Conservation (phyloP, 2,329 filamentous ascomycete genomes). For the Colletotrichum tofieldiae region DNA sequence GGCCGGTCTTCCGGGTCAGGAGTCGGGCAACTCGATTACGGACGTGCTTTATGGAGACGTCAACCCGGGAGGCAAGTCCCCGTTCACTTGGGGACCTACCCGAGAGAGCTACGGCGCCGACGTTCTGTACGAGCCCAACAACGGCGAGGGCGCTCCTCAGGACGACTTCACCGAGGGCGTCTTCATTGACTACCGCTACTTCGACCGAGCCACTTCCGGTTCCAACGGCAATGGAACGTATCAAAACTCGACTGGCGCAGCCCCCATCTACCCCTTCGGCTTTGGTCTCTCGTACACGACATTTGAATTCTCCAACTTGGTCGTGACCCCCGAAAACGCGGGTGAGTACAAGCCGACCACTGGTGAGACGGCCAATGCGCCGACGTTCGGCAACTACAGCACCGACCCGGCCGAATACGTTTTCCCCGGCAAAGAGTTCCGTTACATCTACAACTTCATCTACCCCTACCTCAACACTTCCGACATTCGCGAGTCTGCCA, state of each 20-base stretch:
- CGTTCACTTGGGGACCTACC: conserved; percentile 84
- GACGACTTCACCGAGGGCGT: conserved; percentile 82
- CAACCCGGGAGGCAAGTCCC: conserved; percentile 83
- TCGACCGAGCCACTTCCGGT: conserved; percentile 71
- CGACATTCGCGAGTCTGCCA: conserved; percentile 68
- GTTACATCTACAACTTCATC: conserved; percentile 69
- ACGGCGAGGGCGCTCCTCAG: conserved; percentile 77
- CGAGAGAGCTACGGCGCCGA: conserved; percentile 79
- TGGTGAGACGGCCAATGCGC: conserved; percentile 75
- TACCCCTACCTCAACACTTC: conserved; percentile 82
- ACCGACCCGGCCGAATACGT: conserved; percentile 76
- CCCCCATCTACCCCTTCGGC: conserved; percentile 86
- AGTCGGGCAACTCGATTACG: conserved; percentile 84
- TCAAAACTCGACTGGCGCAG: conserved; percentile 51
- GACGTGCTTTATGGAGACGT: conserved; percentile 88
- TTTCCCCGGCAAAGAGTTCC: conserved; percentile 73
- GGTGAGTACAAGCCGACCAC: conserved; percentile 71
- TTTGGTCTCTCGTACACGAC: conserved; percentile 86
- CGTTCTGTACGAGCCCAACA: conserved; percentile 79
- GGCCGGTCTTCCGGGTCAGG: conserved; percentile 86
- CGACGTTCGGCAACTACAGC: conserved; percentile 75
- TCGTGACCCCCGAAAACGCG: conserved; percentile 66
- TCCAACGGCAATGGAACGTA: conserved; percentile 47
- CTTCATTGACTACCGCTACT: conserved; percentile 86
- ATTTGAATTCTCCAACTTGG: conserved; percentile 81